These are phyloP conservation scores for Alternaria postmessia DNA, from an alignment of 2,329 filamentous ascomycete genomes.

Conservation along the genomic window DNA sequence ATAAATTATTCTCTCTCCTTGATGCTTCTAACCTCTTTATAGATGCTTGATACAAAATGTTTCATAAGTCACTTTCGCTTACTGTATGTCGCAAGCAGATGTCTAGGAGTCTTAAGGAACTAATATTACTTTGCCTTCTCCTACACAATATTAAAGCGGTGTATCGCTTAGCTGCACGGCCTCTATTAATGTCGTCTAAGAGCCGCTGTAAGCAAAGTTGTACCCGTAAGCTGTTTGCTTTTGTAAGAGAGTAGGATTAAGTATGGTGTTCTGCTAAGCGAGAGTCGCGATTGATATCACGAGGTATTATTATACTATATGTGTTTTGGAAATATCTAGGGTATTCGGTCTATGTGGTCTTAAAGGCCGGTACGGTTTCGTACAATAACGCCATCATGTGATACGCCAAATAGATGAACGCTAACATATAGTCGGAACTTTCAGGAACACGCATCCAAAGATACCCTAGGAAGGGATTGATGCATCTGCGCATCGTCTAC, in stretches of 20 bases:
- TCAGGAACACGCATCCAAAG: slow-evolving; percentile 71
- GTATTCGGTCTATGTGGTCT: slow-evolving; percentile 93
- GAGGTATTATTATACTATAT: no score
- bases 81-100: not conserved
- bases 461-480: slow-evolving; percentile 83
- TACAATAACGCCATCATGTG: slow-evolving; percentile 87
- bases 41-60: no score
- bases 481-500: slow-evolving; percentile 48
- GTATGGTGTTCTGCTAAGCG: no score
- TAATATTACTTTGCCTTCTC: no score
- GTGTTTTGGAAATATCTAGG: slow-evolving; percentile 75
- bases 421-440: slow-evolving; percentile 86
- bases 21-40: not conserved
- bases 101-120: no score
- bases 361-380: slow-evolving; percentile 83
- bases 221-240: no score
- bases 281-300: no score
- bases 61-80: not conserved
- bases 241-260: no score
- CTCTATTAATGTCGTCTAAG: no score
- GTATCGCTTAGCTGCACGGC: no score
- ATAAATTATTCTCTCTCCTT: not conserved
- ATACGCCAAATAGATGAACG: slow-evolving; percentile 91
- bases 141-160: no score
- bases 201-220: no score